Base-by-base conservation (phyloP, 768 basidiomycete genomes). In the Candolleomyces eurysporus region DNA sequence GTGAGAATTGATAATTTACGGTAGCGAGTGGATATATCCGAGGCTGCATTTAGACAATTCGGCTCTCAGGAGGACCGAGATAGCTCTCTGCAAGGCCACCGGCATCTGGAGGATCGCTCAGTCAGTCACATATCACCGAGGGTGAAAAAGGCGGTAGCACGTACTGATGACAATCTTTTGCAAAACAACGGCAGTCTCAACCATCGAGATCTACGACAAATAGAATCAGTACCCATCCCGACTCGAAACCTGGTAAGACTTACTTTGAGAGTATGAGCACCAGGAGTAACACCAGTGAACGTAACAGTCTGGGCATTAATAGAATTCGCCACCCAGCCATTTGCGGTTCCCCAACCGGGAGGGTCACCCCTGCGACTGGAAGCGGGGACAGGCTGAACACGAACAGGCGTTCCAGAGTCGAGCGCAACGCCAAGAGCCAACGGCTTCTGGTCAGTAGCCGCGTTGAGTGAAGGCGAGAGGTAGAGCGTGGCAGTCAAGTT, bases 11-110 rank as follows among this genome's bases (percentile, higher is more conserved):
- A 36, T 36, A 36, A 36, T 36, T 36, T 36, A 36, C 11, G 26
- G 26, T 26, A 26, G 36, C 36, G 5, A 36, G 36, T 36, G 6
- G 11, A 36, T 26, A 36, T 11, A 11, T 11, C 36, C 36, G 11
- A 11, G 36, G 36, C 36, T 36, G 36, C 36, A 1, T 22, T 67
- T 56, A 72, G 17, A 70, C 58, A n/a, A 66, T 57, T 40, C 77
- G 61, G 67, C 84, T 85, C 69, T 88, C 87, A 2, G 86, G 85
- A 39, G 86, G 86, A 7, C 87, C 87, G 39, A 89, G 75, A 67
- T 87, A 89, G 64, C 84, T 86, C 0, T 79, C 71, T 51, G 71
- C 64, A 5, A 87, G 75, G 16, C 82, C 83, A 39, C 86, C 86
- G 22, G 82, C 79, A 69, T 87, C 86, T 86, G 16, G 43, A 58